phyloP scores from a whole-genome alignment of 1,284 basidiomycete genomes.

The Paramarasmius palmivorus region DNA sequence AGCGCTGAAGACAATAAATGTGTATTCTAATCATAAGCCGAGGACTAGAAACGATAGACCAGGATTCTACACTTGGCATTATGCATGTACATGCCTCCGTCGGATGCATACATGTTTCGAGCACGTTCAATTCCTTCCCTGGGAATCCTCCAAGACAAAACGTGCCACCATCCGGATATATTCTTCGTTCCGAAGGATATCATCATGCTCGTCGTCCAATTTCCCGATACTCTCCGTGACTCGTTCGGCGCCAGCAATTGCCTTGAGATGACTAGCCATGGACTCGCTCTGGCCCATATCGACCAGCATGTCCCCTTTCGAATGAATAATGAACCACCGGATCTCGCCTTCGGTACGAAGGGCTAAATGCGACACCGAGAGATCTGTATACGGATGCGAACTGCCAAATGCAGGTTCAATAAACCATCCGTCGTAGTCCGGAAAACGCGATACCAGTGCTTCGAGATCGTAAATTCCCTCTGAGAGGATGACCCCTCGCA shows the following conservation, averaged over 20 bases:
- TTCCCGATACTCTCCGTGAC: constrained; percentile 46
- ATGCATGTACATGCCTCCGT: background rate
- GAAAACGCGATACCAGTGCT: constrained; percentile 58
- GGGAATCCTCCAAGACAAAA: constrained; percentile 33
- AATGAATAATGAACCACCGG: constrained; percentile 73
- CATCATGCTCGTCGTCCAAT: constrained; percentile 56
- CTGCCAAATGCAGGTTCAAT: constrained; percentile 61
- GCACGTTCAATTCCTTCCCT: background rate
- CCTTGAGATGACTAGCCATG: constrained; percentile 55
- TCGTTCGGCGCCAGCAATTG: constrained; percentile 29
- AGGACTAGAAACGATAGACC: no score
- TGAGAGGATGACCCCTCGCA: constrained; percentile 58
- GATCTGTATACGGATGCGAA: constrained; percentile 44
- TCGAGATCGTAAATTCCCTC: constrained; percentile 80
- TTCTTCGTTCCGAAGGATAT: constrained; percentile 42
- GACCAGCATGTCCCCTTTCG: constrained; percentile 67
- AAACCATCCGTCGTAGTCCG: constrained; percentile 66
- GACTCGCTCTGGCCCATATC: constrained; percentile 60
- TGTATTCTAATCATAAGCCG: no score
- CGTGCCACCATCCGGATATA: constrained; percentile 51
- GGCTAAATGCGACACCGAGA: constrained; percentile 46
- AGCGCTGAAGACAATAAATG: no score
- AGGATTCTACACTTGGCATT: no score
- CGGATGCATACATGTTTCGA: background rate
- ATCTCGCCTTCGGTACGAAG: constrained; percentile 36